Evolutionary conservation across 805 yeast species (phyloP).

Genomic region (Blastobotrys peoriensis): DNA sequence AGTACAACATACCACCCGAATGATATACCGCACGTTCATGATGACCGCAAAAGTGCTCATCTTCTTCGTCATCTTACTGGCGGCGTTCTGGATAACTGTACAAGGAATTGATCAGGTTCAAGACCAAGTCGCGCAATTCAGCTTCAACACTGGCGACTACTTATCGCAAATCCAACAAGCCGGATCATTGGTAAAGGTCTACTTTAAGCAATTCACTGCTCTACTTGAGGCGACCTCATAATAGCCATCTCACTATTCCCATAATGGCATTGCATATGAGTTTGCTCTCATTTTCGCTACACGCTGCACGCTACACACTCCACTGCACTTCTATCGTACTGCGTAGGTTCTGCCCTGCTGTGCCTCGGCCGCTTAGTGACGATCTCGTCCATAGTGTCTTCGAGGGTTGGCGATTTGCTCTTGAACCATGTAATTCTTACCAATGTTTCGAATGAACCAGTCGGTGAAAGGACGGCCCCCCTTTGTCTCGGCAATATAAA

Average conservation of each 20-base stretch:
- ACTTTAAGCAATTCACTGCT: not conserved
- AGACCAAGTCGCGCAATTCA: not conserved
- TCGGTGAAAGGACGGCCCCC: conserved; percentile 43
- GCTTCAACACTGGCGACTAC: not conserved
- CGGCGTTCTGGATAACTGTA: conserved; percentile 13
- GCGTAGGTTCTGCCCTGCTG: too few species aligned
- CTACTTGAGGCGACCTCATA: too few species aligned
- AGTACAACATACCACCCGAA: conserved; percentile 19
- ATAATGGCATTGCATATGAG: too few species aligned
- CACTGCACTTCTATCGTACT: too few species aligned
- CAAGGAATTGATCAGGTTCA: conserved; percentile 12
- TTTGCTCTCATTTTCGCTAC: too few species aligned
- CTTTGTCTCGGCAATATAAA: conserved; percentile 41
- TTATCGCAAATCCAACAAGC: conserved; percentile 1
- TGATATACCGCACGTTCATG: conserved; percentile 18
- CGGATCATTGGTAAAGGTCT: not conserved
- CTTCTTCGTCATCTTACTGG: conserved; percentile 10
- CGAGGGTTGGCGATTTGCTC: conserved; percentile 33
- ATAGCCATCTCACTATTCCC: too few species aligned
- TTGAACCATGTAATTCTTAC: conserved; percentile 41
- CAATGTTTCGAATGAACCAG: conserved; percentile 45
- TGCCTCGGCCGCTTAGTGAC: too few species aligned
- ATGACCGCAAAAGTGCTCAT: conserved; percentile 16
- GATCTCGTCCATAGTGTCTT: too few species aligned
- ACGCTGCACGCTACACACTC: too few species aligned